Evolutionary conservation across 257 asterid species (phyloP), one percentile per base, ranked within the genome.

Genomic region (Eustoma russellianum): DNA sequence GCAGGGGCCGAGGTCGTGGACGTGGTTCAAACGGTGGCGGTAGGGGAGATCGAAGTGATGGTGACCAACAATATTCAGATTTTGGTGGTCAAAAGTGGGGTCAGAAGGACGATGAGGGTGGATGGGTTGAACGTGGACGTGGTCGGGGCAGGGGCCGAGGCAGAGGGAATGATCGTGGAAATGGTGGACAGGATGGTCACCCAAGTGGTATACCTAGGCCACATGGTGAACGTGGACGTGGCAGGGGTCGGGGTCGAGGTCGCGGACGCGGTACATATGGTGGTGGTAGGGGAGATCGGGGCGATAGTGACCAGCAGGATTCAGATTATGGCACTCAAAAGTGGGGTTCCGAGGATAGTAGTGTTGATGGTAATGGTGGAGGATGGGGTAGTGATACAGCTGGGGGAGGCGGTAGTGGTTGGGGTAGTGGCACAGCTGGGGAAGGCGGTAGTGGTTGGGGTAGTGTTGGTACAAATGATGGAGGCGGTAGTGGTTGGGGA

Each of bases 291-390:
- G 74, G 75, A 53, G 60, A 48, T 50, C 63, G 74, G 6, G 79
- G 80, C 0, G 70, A 73, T 9, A 71, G 79, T 0, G 73, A 79
- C 2, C 80, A 83, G 3, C 75, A 85, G 4, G 94, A 76, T 45
- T 67, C 76, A 9, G 66, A 67, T 65, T 76, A 73, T 56, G 75
- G 82, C 45, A 66, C 83, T 5, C 77, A 77, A 33, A 81, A 66
- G 66, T 77, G 92, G 92, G 77, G 83, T 43, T 77, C 88, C 15
- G 81, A 77, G 66, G 87, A 71, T 52, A 72, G 72, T 11, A 80
- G 28, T 7, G 40, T 35, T 5, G 59, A 67, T n/a, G 62, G 67
- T 0, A 45, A 61, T 0, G 63, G 75, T 5, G 40, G 49, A 3
- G 47, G 69, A 10, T 60, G 69, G 0, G 46, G 65, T 0, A 63